Evolutionary conservation across 768 basidiomycete genomes (phyloP).

Genomic region (Collybia nuda): DNA sequence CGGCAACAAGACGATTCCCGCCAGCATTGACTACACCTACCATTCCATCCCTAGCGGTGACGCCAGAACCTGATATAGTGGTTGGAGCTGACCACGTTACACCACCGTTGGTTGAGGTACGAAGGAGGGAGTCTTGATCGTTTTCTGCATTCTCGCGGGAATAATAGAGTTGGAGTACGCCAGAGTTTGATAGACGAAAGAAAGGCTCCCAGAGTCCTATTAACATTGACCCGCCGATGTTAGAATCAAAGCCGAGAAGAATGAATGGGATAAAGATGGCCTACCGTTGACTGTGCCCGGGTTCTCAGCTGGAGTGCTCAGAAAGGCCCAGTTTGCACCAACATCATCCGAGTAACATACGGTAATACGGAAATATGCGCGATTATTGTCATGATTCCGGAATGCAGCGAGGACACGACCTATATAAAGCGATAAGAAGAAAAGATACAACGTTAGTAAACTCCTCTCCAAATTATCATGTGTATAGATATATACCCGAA

Average conservation of each 20-base stretch:
- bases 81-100: conserved; percentile 12
- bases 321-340: conserved; percentile 17
- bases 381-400: conserved; percentile 10
- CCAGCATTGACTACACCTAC: conserved; percentile 11
- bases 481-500: no score
- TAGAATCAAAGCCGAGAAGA: no score
- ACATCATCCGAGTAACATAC: conserved; percentile 16
- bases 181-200: conserved; percentile 11
- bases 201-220: conserved; percentile 17
- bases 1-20: conserved; percentile 6
- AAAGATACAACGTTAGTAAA: no score
- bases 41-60: conserved; percentile 24
- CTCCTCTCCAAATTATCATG: no score
- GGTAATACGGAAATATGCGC: conserved; percentile 17
- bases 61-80: conserved; percentile 15
- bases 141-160: conserved; percentile 14
- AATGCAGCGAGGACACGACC: conserved; percentile 7
- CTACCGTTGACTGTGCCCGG: no score
- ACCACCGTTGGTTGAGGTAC: conserved; percentile 17
- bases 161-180: conserved; percentile 20
- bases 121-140: conserved; percentile 23
- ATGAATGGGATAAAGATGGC: no score
- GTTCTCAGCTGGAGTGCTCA: no score
- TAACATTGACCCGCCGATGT: no score
- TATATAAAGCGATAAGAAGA: no score